A percentile compares a stretch with the other conserved stretches of the same genome.
phyloP scores from a whole-genome alignment of 805 yeast species.

The Komagataella phaffii region DNA sequence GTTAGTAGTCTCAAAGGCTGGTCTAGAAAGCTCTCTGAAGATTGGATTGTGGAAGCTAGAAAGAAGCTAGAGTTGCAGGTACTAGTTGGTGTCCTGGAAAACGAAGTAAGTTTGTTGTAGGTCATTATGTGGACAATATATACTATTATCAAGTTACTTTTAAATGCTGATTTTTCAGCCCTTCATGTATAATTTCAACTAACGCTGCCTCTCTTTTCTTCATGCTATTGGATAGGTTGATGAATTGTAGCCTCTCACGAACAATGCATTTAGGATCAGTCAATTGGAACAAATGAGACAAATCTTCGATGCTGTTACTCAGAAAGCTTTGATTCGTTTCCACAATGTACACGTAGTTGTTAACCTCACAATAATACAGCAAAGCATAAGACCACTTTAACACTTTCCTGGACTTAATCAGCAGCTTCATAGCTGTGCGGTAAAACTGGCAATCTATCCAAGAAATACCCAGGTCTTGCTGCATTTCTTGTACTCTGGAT shows the following conservation, averaged over 20 bases:
- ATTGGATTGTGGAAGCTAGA: slow-evolving; percentile 86
- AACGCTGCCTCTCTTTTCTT: background rate
- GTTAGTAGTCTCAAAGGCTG: slow-evolving; percentile 83
- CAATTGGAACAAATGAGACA: slow-evolving; percentile 20
- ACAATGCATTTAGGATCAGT: slow-evolving; percentile 10
- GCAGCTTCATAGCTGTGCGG: slow-evolving; percentile 51
- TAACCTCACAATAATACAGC: slow-evolving; percentile 44
- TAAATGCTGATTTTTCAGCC: background rate
- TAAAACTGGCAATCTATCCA: slow-evolving; percentile 87
- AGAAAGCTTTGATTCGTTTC: slow-evolving; percentile 43
- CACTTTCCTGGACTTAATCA: slow-evolving; percentile 59
- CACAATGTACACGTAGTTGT: slow-evolving; percentile 43
- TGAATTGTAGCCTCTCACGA: slow-evolving; percentile 4
- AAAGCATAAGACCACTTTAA: slow-evolving; percentile 88
- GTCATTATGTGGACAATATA: background rate
- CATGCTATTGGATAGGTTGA: slow-evolving; percentile 7
- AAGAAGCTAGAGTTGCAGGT: slow-evolving; percentile 82
- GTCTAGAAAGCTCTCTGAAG: slow-evolving; percentile 81
- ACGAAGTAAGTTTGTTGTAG: slow-evolving; percentile 29
- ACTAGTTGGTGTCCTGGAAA: slow-evolving; percentile 52
- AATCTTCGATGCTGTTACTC: slow-evolving; percentile 12
- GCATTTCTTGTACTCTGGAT: slow-evolving; percentile 46
- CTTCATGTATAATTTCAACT: background rate
- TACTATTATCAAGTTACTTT: background rate
- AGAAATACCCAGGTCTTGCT: slow-evolving; percentile 49